Evolutionary conservation across 2,329 filamentous ascomycete genomes (phyloP).

Genomic region (Botrytis byssoidea): DNA sequence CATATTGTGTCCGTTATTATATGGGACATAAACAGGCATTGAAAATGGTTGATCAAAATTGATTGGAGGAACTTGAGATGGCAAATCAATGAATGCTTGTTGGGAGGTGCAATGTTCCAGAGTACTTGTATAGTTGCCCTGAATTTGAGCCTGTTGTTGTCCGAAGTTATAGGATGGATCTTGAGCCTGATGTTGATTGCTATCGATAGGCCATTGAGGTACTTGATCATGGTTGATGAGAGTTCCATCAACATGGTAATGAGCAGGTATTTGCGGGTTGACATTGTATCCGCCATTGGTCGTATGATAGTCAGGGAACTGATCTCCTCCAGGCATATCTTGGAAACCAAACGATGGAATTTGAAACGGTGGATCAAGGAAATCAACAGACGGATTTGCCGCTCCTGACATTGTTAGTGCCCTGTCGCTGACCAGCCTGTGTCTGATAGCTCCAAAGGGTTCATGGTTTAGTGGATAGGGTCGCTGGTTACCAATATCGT

Average conservation of each 20-base stretch:
- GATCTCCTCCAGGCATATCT: not conserved
- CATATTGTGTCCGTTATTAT: not conserved
- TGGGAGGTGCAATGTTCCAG: not conserved
- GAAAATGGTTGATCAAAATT: not conserved
- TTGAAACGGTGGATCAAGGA: not conserved
- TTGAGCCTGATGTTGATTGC: not conserved
- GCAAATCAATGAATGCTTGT: not conserved
- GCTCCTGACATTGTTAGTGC: rapidly evolving
- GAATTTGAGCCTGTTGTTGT: not conserved
- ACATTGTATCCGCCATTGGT: not conserved
- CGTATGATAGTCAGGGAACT: not conserved
- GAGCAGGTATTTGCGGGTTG: not conserved
- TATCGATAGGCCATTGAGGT: not conserved
- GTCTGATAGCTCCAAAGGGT: rapidly evolving
- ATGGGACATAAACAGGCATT: not conserved
- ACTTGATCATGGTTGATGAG: not conserved
- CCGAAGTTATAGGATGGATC: not conserved
- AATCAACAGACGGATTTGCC: not conserved
- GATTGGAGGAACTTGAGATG: not conserved
- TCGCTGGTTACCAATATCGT: rapidly evolving
- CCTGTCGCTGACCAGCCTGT: no score
- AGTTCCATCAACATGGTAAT: rapidly evolving
- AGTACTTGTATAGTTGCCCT: not conserved
- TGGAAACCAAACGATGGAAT: not conserved
- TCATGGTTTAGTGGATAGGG: no score